Conservation (phyloP, 2,329 filamentous ascomycete species). For the Sporothrix sp. region DNA sequence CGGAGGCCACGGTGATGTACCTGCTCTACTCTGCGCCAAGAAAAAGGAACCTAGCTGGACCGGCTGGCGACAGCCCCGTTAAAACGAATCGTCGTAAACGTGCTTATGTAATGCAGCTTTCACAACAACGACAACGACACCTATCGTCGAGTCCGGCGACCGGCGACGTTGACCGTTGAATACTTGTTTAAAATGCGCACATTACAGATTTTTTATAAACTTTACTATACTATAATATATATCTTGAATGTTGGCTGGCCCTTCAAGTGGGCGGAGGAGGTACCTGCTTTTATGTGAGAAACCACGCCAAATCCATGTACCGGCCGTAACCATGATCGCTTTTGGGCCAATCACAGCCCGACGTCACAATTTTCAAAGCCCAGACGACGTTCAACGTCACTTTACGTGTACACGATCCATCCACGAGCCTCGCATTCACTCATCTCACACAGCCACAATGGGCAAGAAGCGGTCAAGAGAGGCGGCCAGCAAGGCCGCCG, state of each 20-base stretch:
- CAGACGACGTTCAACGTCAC: background rate
- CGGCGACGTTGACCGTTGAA: too few species aligned
- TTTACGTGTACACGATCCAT: too few species aligned
- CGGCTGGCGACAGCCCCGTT: too few species aligned
- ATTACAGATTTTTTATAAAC: too few species aligned
- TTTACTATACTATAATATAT: too few species aligned
- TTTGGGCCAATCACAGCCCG: conserved; percentile 11
- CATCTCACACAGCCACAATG: conserved; percentile 19
- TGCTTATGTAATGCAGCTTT: too few species aligned
- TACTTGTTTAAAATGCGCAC: too few species aligned
- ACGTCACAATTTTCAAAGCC: conserved; percentile 14
- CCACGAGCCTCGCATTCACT: background rate
- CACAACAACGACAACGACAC: too few species aligned
- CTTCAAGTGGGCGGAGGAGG: too few species aligned
- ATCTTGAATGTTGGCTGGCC: too few species aligned
- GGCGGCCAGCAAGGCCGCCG: conserved; percentile 22
- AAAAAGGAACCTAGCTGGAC: background rate
- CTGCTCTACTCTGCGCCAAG: conserved; percentile 7
- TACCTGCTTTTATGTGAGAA: background rate
- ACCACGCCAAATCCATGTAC: background rate
- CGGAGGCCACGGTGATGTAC: background rate
- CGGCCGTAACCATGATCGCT: background rate
- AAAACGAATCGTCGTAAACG: too few species aligned
- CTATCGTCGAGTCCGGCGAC: too few species aligned
- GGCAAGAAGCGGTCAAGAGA: conserved; percentile 30